Base-by-base conservation (phyloP, 352 stramenopile genomes). In the Phytophthora syringae region DNA sequence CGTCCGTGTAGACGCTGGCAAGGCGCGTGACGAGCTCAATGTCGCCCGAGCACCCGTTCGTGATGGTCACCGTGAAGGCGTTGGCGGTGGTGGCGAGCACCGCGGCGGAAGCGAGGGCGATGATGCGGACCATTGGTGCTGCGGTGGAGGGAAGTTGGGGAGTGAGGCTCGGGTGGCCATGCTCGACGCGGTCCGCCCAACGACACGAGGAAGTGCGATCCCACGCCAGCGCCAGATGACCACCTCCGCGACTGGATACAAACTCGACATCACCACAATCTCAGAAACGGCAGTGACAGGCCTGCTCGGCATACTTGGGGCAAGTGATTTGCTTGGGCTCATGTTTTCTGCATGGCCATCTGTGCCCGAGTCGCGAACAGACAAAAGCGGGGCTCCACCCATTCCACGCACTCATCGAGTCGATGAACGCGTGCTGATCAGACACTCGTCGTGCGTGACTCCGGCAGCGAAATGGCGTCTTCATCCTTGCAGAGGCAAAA, bases 21-120 rank as follows among this genome's bases (percentile, higher is more conserved):
- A 79, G 60, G 22, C 79, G 79, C 53, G 78, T 77, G 67, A 81
- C 79, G 18, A 92, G 56, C n/a, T 90, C 79, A 27, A 92, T 82
- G 27, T 64, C 54, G 27, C 72, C 58, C 9, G 68, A 64, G 64
- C 83, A 92, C 2, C 54, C 58, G 72, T 92, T 92, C 48, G 80
- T 79, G 64, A 92, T 81, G 60, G 77, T 88, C 44, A 92, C 63
- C 44, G 65, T 82, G 58, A 87, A 84, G 27, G 74, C 80, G 28
- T 62, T 34, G 24, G 60, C 28, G 18, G 63, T 45, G 3, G 30
- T 43, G 20, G 67, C 70, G 48, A 81, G 49, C 20, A 69, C 22
- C 2, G 69, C 65, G 11, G 64, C 54, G 25, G 56, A 65, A 16
- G 55, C 60, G 43, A 78, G 43, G 11, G 63, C 43, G 62, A 49